A percentile compares a stretch with the other conserved stretches of the same genome.
Evolutionary conservation across 176 grass and related monocot species (phyloP).

Genomic region (Lolium rigidum): DNA sequence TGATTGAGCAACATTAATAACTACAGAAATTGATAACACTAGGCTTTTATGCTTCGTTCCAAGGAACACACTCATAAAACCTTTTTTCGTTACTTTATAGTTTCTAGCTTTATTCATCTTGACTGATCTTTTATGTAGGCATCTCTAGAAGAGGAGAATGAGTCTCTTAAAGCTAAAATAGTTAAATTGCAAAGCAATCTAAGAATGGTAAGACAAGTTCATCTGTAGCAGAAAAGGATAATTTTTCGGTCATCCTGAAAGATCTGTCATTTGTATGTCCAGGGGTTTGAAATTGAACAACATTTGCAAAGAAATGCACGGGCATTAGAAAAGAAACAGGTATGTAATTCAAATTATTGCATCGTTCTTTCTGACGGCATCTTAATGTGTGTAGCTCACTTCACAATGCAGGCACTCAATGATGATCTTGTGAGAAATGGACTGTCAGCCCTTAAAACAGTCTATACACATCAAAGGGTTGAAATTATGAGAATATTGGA

Average conservation of each 20-base stretch:
- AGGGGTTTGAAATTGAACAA: constrained; percentile 92
- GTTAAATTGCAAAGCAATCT: constrained; percentile 93
- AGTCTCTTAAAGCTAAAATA: constrained; percentile 79
- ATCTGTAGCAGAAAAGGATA: neutral
- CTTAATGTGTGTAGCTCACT: constrained; percentile 38
- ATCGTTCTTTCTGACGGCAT: neutral
- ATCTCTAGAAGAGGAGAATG: constrained; percentile 82
- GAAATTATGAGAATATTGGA: constrained; percentile 81
- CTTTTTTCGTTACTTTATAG: constrained; percentile 5
- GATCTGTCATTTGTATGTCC: constrained; percentile 38
- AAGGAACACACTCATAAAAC: neutral
- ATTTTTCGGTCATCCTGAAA: constrained; percentile 36
- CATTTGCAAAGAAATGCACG: constrained; percentile 79
- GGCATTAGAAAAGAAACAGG: constrained; percentile 78
- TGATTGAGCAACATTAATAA: neutral
- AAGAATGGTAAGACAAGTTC: constrained; percentile 73
- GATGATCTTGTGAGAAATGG: constrained; percentile 63
- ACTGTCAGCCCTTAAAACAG: constrained; percentile 52
- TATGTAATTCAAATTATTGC: constrained; percentile 38
- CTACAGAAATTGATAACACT: neutral
- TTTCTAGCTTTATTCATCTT: constrained; percentile 4
- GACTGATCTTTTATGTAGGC: constrained; percentile 49
- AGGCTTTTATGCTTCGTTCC: neutral
- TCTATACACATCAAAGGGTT: constrained; percentile 53
- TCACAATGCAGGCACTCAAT: constrained; percentile 61